phyloP scores from a whole-genome alignment of 2,329 filamentous ascomycete genomes.

The Myriosclerotinia curreyana region DNA sequence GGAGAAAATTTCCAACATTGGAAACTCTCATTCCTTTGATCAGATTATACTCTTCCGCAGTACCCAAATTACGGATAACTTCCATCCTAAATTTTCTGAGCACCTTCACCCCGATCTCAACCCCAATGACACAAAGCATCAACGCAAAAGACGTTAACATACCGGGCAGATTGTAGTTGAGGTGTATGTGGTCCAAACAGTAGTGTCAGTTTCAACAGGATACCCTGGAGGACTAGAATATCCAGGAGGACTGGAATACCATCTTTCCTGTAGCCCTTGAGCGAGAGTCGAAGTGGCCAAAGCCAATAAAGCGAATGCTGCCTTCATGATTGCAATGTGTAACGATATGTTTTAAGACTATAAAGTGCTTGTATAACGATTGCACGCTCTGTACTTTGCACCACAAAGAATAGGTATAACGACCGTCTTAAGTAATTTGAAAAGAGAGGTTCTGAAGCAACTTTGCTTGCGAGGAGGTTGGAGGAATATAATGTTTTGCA shows the following conservation, averaged over 20 bases:
- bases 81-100: neutral
- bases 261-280: slow-evolving; percentile 20
- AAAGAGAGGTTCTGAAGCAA: slow-evolving; percentile 3
- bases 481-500: slow-evolving; percentile 6
- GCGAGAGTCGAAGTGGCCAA: slow-evolving; percentile 20
- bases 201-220: slow-evolving; percentile 15
- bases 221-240: neutral
- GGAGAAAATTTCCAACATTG: neutral
- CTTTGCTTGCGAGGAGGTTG: slow-evolving; percentile 8
- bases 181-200: slow-evolving; percentile 16
- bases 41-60: neutral
- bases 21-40: neutral
- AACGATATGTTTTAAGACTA: neutral
- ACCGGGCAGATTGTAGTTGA: slow-evolving; percentile 22
- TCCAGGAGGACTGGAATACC: slow-evolving; percentile 16
- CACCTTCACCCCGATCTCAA: neutral
- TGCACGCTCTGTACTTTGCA: slow-evolving; percentile 14
- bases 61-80: neutral
- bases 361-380: slow-evolving; percentile 14
- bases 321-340: slow-evolving; percentile 16
- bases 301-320: slow-evolving; percentile 19
- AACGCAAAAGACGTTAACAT: neutral
- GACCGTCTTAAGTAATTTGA: slow-evolving; percentile 16
- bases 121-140: neutral
- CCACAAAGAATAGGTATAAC: slow-evolving; percentile 17